A percentile compares a stretch with the other conserved stretches of the same genome.
Conservation (phyloP, 2,329 filamentous ascomycete species). For the Botryotinia globosa region DNA sequence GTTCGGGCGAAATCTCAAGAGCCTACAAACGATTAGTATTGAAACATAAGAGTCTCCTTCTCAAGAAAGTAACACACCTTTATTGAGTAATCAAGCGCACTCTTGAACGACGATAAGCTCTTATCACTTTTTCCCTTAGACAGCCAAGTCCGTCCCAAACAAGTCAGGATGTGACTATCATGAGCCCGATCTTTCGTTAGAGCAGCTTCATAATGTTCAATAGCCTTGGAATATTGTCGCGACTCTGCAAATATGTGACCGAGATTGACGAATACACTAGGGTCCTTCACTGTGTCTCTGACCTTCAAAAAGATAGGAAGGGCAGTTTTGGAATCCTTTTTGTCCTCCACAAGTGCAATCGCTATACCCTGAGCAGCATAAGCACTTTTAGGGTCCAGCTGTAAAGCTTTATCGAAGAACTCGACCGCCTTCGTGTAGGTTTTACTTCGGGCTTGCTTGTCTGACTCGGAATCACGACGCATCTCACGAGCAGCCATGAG, state of each 20-base stretch:
- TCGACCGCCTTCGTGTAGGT: conserved; percentile 91
- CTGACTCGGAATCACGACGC: conserved; percentile 82
- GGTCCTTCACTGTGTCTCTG: conserved; percentile 83
- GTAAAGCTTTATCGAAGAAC: conserved; percentile 96
- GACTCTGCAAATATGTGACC: conserved; percentile 91
- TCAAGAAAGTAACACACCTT: conserved; percentile 47
- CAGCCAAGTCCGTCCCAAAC: conserved; percentile 68
- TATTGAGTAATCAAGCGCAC: conserved; percentile 60
- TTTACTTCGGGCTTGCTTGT: conserved; percentile 85
- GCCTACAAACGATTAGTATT: conserved; percentile 51
- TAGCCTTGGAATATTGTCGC: conserved; percentile 84
- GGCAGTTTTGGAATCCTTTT: conserved; percentile 79
- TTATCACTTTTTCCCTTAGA: conserved; percentile 64
- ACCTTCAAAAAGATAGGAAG: conserved; percentile 88
- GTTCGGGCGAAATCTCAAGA: conserved; percentile 73
- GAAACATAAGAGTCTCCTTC: neutral
- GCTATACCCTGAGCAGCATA: conserved; percentile 95
- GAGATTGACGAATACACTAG: conserved; percentile 86
- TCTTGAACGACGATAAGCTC: conserved; percentile 60
- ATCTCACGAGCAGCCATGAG: conserved; percentile 88
- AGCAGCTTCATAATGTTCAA: conserved; percentile 88
- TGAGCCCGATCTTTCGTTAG: conserved; percentile 60
- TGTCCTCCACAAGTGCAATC: conserved; percentile 91
- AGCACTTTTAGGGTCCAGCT: conserved; percentile 91
- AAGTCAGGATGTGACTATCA: conserved; percentile 67